Conservation (phyloP, 2,329 filamentous ascomycete species). For the Teratosphaeria pseudoeucalypti region DNA sequence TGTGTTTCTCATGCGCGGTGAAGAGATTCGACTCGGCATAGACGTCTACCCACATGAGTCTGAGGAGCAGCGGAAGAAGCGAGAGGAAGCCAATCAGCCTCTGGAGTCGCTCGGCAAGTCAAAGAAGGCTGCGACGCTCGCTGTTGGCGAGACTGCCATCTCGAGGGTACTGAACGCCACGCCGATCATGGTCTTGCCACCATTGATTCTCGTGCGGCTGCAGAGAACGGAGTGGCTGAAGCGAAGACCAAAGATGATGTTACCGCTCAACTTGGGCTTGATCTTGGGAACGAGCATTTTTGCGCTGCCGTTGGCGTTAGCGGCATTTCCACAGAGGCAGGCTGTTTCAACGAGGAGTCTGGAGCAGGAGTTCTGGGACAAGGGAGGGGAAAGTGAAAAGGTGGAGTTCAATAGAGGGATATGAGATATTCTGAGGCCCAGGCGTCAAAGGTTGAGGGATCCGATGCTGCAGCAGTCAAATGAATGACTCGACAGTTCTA, state of each 20-base stretch:
- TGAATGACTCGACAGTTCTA: neutral
- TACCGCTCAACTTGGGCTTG: conserved; percentile 75
- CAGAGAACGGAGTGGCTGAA: conserved; percentile 78
- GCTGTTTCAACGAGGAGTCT: conserved; percentile 63
- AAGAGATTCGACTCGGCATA: conserved; percentile 88
- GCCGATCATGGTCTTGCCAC: conserved; percentile 93
- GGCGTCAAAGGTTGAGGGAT: neutral
- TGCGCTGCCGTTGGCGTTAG: conserved; percentile 79
- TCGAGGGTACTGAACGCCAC: conserved; percentile 88
- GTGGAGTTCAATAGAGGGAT: conserved; percentile 98
- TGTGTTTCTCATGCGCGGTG: conserved; percentile 93
- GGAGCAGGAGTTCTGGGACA: conserved; percentile 77
- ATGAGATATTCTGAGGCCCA: conserved; percentile 32
- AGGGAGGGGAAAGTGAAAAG: conserved; percentile 66
- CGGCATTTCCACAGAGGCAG: conserved; percentile 86
- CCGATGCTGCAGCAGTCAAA: neutral
- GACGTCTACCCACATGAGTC: conserved; percentile 79
- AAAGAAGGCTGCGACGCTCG: conserved; percentile 75
- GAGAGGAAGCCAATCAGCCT: conserved; percentile 21
- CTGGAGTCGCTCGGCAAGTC: conserved; percentile 65
- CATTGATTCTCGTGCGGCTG: conserved; percentile 71
- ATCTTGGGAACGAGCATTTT: conserved; percentile 81
- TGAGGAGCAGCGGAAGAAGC: conserved; percentile 54
- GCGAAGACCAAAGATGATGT: conserved; percentile 61
- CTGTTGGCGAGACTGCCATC: conserved; percentile 85